Percentiles rank a stretch among this genome's conserved stretches.
phyloP scores from a whole-genome alignment of 148 eudicot genomes.

The Silene latifolia region DNA sequence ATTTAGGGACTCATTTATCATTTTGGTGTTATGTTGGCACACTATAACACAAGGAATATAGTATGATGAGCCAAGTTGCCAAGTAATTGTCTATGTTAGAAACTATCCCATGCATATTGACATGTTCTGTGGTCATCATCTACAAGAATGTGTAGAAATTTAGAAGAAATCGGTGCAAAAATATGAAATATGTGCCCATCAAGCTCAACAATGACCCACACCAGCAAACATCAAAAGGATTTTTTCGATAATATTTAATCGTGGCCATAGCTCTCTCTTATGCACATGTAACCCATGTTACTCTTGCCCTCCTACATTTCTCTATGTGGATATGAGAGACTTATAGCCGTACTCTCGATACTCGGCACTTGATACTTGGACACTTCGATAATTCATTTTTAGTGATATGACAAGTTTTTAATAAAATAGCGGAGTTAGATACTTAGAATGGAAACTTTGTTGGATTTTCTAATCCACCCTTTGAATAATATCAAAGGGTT shows the following conservation, averaged over 20 bases:
- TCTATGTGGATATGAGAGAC: constrained; percentile 17
- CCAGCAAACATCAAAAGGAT: constrained; percentile 23
- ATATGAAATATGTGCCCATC: constrained; percentile 17
- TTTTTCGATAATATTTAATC: constrained; percentile 25
- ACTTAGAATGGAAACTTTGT: too few species aligned
- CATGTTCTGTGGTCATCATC: constrained; percentile 36
- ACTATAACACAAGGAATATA: too few species aligned
- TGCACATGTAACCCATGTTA: constrained; percentile 81
- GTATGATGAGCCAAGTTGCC: constrained; percentile 8
- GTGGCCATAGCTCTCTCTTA: constrained; percentile 37
- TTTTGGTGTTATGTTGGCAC: neutral
- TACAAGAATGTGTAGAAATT: constrained; percentile 16
- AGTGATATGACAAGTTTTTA: too few species aligned
- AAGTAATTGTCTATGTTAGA: constrained; percentile 11
- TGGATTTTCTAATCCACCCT: too few species aligned
- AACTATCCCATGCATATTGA: constrained; percentile 22
- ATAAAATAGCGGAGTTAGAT: too few species aligned
- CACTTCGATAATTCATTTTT: too few species aligned
- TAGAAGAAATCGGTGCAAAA: constrained; percentile 18
- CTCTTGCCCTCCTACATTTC: constrained; percentile 34
- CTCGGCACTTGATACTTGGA: too few species aligned
- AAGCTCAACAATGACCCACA: constrained; percentile 32
- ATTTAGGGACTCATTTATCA: neutral
- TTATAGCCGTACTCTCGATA: neutral
- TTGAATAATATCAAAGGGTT: too few species aligned